Percentiles rank a stretch among this genome's conserved stretches.
phyloP scores from a whole-genome alignment of 768 basidiomycete genomes.

The Mycena rosella region DNA sequence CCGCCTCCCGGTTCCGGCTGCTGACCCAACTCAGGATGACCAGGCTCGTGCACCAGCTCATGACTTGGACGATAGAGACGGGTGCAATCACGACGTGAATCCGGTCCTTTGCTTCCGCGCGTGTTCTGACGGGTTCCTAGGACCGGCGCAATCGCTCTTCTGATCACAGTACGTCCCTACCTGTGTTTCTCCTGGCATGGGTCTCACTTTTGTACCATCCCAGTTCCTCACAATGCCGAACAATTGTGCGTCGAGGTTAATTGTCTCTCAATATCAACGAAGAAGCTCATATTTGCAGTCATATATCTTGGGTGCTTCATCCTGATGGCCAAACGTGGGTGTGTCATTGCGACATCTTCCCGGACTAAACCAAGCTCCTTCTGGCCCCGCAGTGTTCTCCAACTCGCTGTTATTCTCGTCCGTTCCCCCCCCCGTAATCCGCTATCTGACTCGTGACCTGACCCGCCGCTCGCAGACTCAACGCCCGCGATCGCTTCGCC shows the following conservation, averaged over 20 bases:
- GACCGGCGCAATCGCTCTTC: slow-evolving; percentile 1
- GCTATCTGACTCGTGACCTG: background rate
- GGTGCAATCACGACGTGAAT: slow-evolving; percentile 23
- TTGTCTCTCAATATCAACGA: no score
- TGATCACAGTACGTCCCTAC: slow-evolving; percentile 1
- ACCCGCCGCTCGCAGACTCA: background rate
- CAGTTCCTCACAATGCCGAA: slow-evolving; percentile 23
- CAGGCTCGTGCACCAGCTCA: slow-evolving; percentile 18
- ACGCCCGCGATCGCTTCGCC: slow-evolving; percentile 15
- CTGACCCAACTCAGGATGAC: background rate
- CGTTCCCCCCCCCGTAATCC: background rate
- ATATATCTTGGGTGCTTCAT: slow-evolving; percentile 8
- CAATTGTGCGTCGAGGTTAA: slow-evolving; percentile 1
- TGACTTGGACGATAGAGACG: slow-evolving; percentile 26
- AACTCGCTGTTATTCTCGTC: slow-evolving; percentile 24
- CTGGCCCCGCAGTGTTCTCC: slow-evolving; percentile 10
- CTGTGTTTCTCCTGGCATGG: no score
- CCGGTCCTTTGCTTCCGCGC: no score
- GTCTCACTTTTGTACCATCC: background rate
- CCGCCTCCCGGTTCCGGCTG: background rate
- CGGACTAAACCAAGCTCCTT: background rate
- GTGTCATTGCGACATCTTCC: background rate
- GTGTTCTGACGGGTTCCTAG: background rate
- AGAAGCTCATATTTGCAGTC: background rate
- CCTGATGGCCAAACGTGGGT: slow-evolving; percentile 17